Percentiles rank a stretch among this genome's conserved stretches.
Conservation (phyloP, 805 yeast genomes). For the Hanseniaspora meyeri region DNA sequence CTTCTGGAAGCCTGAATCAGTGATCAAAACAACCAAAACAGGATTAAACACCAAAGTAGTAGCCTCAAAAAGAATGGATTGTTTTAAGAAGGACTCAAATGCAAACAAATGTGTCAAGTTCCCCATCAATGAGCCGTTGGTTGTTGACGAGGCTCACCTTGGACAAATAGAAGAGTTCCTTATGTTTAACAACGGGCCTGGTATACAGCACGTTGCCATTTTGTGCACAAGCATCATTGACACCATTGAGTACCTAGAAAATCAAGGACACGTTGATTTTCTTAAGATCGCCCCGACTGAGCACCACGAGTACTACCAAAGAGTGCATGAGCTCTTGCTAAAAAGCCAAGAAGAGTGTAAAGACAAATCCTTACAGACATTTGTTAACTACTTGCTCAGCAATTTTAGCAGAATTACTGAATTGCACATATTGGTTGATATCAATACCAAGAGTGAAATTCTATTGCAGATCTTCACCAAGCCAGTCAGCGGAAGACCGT, state of each 20-base stretch:
- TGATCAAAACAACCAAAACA: slow-evolving; percentile 72
- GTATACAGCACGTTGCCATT: slow-evolving; percentile 74
- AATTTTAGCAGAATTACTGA: slow-evolving; percentile 34
- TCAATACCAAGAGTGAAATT: slow-evolving; percentile 40
- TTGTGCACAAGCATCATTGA: slow-evolving; percentile 47
- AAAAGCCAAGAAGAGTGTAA: slow-evolving; percentile 41
- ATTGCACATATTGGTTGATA: slow-evolving; percentile 58
- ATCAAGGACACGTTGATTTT: slow-evolving; percentile 55
- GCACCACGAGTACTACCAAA: slow-evolving; percentile 45
- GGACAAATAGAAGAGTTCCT: slow-evolving; percentile 77
- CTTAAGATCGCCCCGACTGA: slow-evolving; percentile 32
- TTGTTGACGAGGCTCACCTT: slow-evolving; percentile 45
- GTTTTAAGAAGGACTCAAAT: slow-evolving; percentile 67
- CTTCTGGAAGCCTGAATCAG: slow-evolving; percentile 50
- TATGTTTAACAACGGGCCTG: slow-evolving; percentile 66
- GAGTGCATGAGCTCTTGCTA: slow-evolving; percentile 35
- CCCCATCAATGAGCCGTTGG: slow-evolving; percentile 72
- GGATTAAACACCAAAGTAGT: slow-evolving; percentile 68
- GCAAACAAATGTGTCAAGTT: slow-evolving; percentile 52
- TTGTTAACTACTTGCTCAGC: not conserved
- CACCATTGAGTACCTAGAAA: slow-evolving; percentile 40
- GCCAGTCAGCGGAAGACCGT: slow-evolving; percentile 67
- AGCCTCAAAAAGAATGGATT: slow-evolving; percentile 56
- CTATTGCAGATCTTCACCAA: slow-evolving; percentile 68
- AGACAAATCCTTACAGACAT: slow-evolving; percentile 19